Evolutionary conservation across 441 rosid genomes (phyloP), one percentile per base, ranked within the genome.

Genomic region (Adansonia gregorii): DNA sequence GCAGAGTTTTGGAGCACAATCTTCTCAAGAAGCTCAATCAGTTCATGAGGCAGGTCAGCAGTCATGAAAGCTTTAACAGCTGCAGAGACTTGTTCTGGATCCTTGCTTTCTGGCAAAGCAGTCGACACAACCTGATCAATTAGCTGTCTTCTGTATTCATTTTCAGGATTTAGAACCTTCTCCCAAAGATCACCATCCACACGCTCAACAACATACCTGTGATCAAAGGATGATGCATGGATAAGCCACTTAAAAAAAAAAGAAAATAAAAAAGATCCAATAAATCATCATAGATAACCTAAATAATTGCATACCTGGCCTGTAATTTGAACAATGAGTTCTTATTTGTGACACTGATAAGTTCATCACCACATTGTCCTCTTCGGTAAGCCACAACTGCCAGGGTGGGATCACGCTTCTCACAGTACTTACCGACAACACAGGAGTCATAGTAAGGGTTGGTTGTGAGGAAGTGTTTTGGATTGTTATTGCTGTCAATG

Each of bases 41-140:
- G 88, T 85, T 97, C 99, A 81, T 94, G 98, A 1, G 99, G 99
- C 55, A 97, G 88, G 86, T 97, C 99, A 75, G 99, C 98, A 58
- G 98, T 92, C 99, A 97, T 97, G 86, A 97, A 97, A 82, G 99
- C 99, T 86, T 97, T 94, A 73, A 94, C 99, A 81, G 99, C 94
- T 17, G 97, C 98, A 81, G 99, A 94, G 77, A 97, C 99, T 90
- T 97, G 99, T 71, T 97, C 98, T 77, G 99, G 98, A 78, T 97
- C 93, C 91, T 94, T 95, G 92, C 98, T 97, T 84, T 97, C 99
- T 11, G 99, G 98, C 86, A 97, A 86, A 80, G 99, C 98, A 77
- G 99, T 97, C 63, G 99, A 97, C 51, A 93, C 98, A 78, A 97
- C 99, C 83, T 97, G 99, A 85, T 97, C 99, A 63, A 97, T 97